Base-by-base conservation (phyloP, 2,329 filamentous ascomycete species). In the Ophiostoma pallidulum region DNA sequence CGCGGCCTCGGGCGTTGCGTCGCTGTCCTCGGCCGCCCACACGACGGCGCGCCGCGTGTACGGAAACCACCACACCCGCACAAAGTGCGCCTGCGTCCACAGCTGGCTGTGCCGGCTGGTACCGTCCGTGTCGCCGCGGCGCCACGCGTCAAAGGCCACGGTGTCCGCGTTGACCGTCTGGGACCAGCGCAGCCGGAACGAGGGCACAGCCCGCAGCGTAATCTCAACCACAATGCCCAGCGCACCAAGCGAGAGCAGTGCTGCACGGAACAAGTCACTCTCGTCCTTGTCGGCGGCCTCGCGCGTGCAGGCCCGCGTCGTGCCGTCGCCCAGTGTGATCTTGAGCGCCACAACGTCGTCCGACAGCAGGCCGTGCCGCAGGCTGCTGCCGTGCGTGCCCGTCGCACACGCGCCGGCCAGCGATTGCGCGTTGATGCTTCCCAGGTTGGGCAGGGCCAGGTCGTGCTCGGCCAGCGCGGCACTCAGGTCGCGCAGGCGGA, bases 61-160 rank as follows among this genome's bases (percentile, higher is more conserved):
- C 0, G 92, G 92, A 61, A 95, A 82, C 92, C 92, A 98, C 91
- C 92, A 98, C 24, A 96, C 88, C 24, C 92, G 78, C 22, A 94
- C 87, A 60, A 91, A 98, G 64, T 97, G 89, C 52, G 82, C 79
- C 52, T 80, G 76, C 2, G 78, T 86, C 91, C 92, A 97, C 13
- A 97, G 72, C 29, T 75, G 75, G 40, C 41, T 41, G 42, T 41
- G 88, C 19, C 52, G 48, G 90, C 96, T 10, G 73, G 69, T 38
- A 95, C 70, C 51, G 39, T 96, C 76, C 38, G 78, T 73, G 40
- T 70, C 62, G 51, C 95, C 81, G 2, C 79, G 90, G 18, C 37
- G 29, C 92, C 97, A 7, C 76, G 72, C 10, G 73, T 69, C 41
- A 94, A 71, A 53, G 22, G 95, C 75, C 39, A 77, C 73, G 38